A percentile compares a stretch with the other conserved stretches of the same genome.
These are phyloP conservation scores for Cornus florida DNA, from an alignment of 148 eudicot species.

Conservation along the genomic window DNA sequence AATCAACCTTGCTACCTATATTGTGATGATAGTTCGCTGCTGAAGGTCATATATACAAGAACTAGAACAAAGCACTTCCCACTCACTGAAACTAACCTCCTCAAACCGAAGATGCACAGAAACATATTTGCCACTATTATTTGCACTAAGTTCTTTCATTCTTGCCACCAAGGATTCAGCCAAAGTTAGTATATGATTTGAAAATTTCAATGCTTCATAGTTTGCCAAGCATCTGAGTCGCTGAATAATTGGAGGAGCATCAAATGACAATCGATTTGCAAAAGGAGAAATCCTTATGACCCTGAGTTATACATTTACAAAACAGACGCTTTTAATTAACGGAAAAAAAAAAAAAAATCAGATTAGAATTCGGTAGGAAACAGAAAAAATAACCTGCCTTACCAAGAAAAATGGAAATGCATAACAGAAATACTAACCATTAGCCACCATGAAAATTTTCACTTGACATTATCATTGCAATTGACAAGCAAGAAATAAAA, in stretches of 20 bases:
- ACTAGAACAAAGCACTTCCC: constrained; percentile 8
- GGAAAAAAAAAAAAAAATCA: not conserved
- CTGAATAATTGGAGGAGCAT: constrained; percentile 93
- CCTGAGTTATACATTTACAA: constrained; percentile 40
- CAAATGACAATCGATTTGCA: constrained; percentile 92
- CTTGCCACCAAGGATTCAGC: constrained; percentile 76
- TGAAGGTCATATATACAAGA: not conserved
- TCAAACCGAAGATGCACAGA: constrained; percentile 99
- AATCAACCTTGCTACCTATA: constrained; percentile 6
- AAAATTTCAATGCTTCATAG: constrained; percentile 88
- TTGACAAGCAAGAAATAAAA: not conserved
- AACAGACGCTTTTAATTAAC: constrained; percentile 3
- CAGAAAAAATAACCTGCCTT: not conserved
- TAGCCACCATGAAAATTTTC: not conserved
- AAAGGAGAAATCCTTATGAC: constrained; percentile 97
- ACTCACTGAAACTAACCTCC: constrained; percentile 64
- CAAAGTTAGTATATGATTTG: constrained; percentile 64
- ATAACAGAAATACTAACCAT: not conserved
- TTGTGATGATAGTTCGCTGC: not conserved
- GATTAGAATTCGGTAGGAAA: not conserved
- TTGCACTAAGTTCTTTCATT: constrained; percentile 85
- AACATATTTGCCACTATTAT: constrained; percentile 80
- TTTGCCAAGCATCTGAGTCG: constrained; percentile 92
- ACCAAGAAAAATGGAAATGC: not conserved
- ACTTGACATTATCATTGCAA: not conserved